phyloP scores from a whole-genome alignment of 179 eudicot genomes.

The Beta lomatogona region DNA sequence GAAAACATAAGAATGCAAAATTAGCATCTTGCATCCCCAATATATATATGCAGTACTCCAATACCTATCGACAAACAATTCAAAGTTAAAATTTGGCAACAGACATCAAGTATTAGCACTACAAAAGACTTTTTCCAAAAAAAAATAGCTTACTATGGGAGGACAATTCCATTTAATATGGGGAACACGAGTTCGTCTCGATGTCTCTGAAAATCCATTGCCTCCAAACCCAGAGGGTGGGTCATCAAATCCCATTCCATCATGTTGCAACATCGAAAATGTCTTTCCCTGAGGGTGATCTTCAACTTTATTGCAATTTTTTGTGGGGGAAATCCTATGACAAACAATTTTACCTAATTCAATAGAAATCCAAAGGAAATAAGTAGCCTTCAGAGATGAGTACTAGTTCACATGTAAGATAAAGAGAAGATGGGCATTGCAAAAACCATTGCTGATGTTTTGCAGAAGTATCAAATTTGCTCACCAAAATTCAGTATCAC shows the following conservation, averaged over 20 bases:
- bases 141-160: conserved; percentile 45
- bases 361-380: neutral
- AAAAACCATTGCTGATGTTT: neutral
- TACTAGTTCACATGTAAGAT: neutral
- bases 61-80: neutral
- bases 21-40: conserved; percentile 6
- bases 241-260: conserved; percentile 19
- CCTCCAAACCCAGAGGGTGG: conserved; percentile 27
- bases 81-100: neutral
- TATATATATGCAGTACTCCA: neutral
- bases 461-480: neutral
- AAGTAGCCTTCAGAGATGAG: neutral
- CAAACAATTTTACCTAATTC: conserved; percentile 31
- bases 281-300: conserved; percentile 24
- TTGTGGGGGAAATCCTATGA: conserved; percentile 33
- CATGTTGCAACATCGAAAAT: conserved; percentile 11
- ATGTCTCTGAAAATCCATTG: conserved; percentile 20
- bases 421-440: neutral
- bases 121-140: neutral
- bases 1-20: conserved; percentile 14
- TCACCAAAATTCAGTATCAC: neutral
- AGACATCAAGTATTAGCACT: neutral
- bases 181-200: conserved; percentile 30
- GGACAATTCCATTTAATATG: conserved; percentile 58
- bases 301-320: conserved; percentile 28